Evolutionary conservation across 495 filamentous ascomycete genomes (phyloP), one percentile per base, ranked within the genome.

Genomic region (Aspergillus campestris): DNA sequence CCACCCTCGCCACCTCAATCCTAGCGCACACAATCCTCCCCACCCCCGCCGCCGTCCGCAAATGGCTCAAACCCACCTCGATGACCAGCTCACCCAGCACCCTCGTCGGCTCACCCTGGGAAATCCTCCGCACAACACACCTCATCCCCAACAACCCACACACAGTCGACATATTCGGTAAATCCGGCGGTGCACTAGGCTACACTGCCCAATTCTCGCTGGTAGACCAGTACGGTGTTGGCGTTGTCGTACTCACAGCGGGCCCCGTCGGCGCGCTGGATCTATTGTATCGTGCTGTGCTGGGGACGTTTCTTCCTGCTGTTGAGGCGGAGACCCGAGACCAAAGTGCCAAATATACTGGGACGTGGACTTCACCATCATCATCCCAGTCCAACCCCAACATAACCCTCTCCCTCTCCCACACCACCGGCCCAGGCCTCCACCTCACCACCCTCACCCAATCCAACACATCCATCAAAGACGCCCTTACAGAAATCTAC

Each of bases 61-160:
- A 45, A 14, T 53, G 50, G 50, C 50, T 53, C 29, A 53, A 53
- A 42, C 50, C 50, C 4, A 27, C 12, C 1, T 53, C 50, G 5
- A 48, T 40, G 34, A 53, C 50, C 27, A 44, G 44, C 38, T 47
- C 45, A 36, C 31, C 38, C 5, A 48, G 24, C 36, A 42, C 37
- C 14, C 45, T 53, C 0, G 50, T 48, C 32, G 50, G 50, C 14
- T n/a, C 9, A 35, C 45, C 50, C 5, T 53, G 45, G 50, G 50
- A 53, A 24, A 49, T 48, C 15, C 45, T 44, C 24, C 40, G 50
- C 24, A 46, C 42, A 3, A 37, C 36, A 28, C 35, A 53, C 27
- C 45, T 53, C 32, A 30, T 39, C 12, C 50, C 50, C 3, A 32
- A 40, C 2, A 13, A 48, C 29, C 36, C 45, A 6, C 50, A 53